These are phyloP conservation scores for Trifolium dubium DNA, from an alignment of 306 rosid species.

Conservation along the genomic window DNA sequence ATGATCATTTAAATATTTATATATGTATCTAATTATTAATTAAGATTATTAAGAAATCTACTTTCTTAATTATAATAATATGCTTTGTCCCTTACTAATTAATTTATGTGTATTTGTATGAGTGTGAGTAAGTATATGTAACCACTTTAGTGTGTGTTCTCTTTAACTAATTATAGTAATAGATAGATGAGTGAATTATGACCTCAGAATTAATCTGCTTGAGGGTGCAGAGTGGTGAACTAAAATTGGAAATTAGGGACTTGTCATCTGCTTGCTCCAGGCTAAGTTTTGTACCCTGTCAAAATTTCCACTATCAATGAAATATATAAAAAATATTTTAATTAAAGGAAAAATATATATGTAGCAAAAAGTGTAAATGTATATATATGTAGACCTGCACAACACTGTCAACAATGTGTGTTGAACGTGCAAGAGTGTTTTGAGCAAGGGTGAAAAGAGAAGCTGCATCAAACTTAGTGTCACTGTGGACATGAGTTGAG, in stretches of 20 bases:
- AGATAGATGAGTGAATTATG: background rate
- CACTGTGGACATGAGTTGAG: slow-evolving; percentile 54
- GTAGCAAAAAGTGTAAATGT: too few species aligned
- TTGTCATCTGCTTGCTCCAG: slow-evolving; percentile 53
- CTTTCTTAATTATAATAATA: too few species aligned
- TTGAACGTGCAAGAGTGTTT: slow-evolving; percentile 53
- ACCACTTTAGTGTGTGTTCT: background rate
- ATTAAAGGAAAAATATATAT: background rate
- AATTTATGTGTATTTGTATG: too few species aligned
- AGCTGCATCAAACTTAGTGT: slow-evolving; percentile 49
- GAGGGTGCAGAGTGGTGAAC: slow-evolving; percentile 54
- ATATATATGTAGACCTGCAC: slow-evolving; percentile 50
- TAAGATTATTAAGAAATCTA: too few species aligned
- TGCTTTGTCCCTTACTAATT: too few species aligned
- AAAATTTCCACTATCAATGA: background rate
- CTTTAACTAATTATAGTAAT: background rate
- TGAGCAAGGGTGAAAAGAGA: slow-evolving; percentile 61
- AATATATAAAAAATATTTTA: background rate
- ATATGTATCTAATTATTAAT: too few species aligned
- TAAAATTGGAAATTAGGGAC: slow-evolving; percentile 41
- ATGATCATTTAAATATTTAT: too few species aligned
- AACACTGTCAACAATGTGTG: slow-evolving; percentile 55
- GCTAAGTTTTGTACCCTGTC: slow-evolving; percentile 50
- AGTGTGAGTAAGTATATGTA: too few species aligned
- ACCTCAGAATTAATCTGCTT: slow-evolving; percentile 55